phyloP scores from a whole-genome alignment of 768 basidiomycete genomes.

The Phylloporus scabripes region DNA sequence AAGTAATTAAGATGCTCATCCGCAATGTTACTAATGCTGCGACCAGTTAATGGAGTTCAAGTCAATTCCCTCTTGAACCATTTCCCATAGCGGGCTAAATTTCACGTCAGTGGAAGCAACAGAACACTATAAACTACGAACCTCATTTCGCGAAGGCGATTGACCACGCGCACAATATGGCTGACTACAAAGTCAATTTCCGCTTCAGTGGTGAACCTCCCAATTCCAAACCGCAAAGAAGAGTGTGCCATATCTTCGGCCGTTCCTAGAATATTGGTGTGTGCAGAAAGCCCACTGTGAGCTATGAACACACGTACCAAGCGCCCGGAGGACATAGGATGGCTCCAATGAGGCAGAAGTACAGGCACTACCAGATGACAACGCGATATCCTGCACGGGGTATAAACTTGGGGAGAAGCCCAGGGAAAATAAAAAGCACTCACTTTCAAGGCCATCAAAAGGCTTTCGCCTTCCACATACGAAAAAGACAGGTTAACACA shows the following conservation, averaged over 20 bases:
- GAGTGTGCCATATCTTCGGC: slow-evolving; percentile 99
- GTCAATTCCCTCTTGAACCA: slow-evolving; percentile 99
- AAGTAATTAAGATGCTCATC: slow-evolving; percentile 1
- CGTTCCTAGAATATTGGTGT: slow-evolving; percentile 48
- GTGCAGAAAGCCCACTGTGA: not conserved
- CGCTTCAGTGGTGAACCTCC: slow-evolving; percentile 95
- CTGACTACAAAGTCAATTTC: slow-evolving; percentile 93
- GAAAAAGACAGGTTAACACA: slow-evolving; percentile 95
- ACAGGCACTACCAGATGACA: slow-evolving; percentile 97
- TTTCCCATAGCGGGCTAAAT: slow-evolving; percentile 91
- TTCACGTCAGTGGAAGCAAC: slow-evolving; percentile 8
- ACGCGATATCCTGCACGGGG: slow-evolving; percentile 73
- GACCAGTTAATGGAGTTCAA: slow-evolving; percentile 94
- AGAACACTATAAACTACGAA: slow-evolving; percentile 25
- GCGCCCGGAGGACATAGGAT: slow-evolving; percentile 93
- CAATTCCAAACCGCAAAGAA: slow-evolving; percentile 94
- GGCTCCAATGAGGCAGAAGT: slow-evolving; percentile 98
- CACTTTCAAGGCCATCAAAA: slow-evolving; percentile 97
- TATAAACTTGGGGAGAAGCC: slow-evolving; percentile 2
- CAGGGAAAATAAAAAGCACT: slow-evolving; percentile 9
- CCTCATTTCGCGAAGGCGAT: slow-evolving; percentile 91
- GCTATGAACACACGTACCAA: slow-evolving; percentile 48
- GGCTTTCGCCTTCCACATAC: slow-evolving; percentile 95
- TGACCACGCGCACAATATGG: slow-evolving; percentile 84
- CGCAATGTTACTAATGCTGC: slow-evolving; percentile 39